Conservation (phyloP, 2,329 filamentous ascomycete species). For the Penicillium decumbens region DNA sequence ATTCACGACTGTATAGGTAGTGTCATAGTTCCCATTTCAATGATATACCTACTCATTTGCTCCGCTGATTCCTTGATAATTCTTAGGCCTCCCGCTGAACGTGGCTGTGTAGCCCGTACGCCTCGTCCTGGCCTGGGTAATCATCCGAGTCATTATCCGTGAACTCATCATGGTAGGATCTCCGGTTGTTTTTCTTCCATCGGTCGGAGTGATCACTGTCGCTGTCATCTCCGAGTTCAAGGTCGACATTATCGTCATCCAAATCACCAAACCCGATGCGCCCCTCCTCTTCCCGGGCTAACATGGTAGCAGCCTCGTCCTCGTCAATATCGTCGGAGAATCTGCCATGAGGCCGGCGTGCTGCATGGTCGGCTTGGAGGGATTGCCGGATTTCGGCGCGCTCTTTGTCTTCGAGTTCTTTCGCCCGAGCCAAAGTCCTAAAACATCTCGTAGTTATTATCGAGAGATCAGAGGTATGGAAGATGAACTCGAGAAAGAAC, state of each 20-base stretch:
- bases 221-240: conserved; percentile 47
- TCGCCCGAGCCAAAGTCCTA: conserved; percentile 47
- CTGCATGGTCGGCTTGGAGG: conserved; percentile 33
- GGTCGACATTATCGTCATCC: conserved; percentile 39
- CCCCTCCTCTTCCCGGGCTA: conserved; percentile 44
- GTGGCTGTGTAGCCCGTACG: conserved; percentile 41
- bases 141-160: conserved; percentile 50
- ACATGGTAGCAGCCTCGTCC: conserved; percentile 37
- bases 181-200: conserved; percentile 17
- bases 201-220: conserved; percentile 26
- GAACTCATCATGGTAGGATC: conserved; percentile 53
- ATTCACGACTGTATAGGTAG: neutral
- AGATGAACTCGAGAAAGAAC: conserved; percentile 7
- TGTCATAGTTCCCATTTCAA: neutral
- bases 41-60: neutral
- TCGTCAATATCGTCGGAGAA: conserved; percentile 40
- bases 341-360: conserved; percentile 30
- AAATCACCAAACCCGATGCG: conserved; percentile 40
- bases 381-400: conserved; percentile 38
- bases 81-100: conserved; percentile 17
- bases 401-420: conserved; percentile 48
- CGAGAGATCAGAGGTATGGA: neutral
- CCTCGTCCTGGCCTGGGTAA: conserved; percentile 40
- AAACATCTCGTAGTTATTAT: conserved; percentile 3
- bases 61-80: conserved; percentile 1